Base-by-base conservation (phyloP, 2,329 filamentous ascomycete species). In the Clonostachys sp. region DNA sequence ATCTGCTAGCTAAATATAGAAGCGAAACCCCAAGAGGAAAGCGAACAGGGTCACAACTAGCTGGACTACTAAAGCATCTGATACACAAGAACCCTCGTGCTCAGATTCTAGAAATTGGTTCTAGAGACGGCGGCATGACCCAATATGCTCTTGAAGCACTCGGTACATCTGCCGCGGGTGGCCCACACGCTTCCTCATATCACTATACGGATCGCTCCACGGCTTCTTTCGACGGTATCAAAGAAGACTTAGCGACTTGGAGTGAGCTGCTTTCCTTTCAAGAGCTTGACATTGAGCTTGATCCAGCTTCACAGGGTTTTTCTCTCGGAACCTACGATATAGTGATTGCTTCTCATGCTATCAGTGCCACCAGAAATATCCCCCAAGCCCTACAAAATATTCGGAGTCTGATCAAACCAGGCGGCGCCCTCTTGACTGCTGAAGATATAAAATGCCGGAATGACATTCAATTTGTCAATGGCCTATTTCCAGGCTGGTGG, bases 141-240 rank as follows among this genome's bases (percentile, higher is more conserved):
- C 44, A 45, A 6, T 53, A 54, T 6, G 45, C 62, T 17, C 33
- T 68, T 2, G 49, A 49, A 24, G 24, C 24, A 24, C 24, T 24
- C 24, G n/a, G 43, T 20, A 30, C 17, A 17, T 14, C 13, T 5
- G 24, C 24, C 24, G 9, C 24, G 24, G 24, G 24, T 24, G 24
- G 24, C 24, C 8, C 24, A 7, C 24, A 24, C 2, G 24, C 24
- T 24, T 24, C 24, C 3, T 2, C 9, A 5, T 77, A 74, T 48
- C 66, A 63, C 4, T 77, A 64, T 54, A 76, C 74, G 0, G 72
- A 76, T 45, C 65, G 73, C 12, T 67, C 67, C 1, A 45, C 64
- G 4, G 63, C 61, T 5, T 71, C 70, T 54, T 73, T 75, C 42
- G 44, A 39, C 13, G 41, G 33, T 5, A 16, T 20, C 17, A 14